Evolutionary conservation across 148 eudicot genomes (phyloP), one percentile per base, ranked within the genome.

Genomic region (Bassia scoparia): DNA sequence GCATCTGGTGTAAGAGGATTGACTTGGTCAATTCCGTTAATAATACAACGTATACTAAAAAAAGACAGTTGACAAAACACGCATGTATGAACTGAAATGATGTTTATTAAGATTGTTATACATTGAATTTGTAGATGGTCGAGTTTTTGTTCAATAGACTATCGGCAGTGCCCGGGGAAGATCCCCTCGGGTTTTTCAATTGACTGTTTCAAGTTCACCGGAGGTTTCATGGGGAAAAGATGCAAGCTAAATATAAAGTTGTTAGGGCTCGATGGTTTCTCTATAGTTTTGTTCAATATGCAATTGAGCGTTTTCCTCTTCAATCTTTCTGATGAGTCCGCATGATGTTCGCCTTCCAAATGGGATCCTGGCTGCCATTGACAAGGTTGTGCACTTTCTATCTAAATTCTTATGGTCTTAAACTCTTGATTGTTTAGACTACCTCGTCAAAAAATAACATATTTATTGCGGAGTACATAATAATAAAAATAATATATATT

Each of bases 151-250:
- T n/a, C 79, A 92, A 92, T 72, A 83, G 77, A 71, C 87, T 81
- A 48, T 72, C 86, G 23, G 84, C 86, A 5, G 77, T 84, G 18
- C 73, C 87, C 0, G 96, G 96, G 98, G 68, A 92, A 90, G 73
- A 82, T 92, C 1, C 98, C 98, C 1, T 84, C 93, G 0, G 98
- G 98, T 2, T 24, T 77, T 92, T 90, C 78, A 90, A 90, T 62
- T 74, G 89, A 5, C 61, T 83, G 88, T n/a, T 92, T 92, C 66
- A 86, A 84, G 12, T 88, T 84, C 15, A 76, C 83, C 13, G 87
- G 93, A 54, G 91, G 90, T n/a, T 18, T 90, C 96, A 23, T 92
- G 98, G 96, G 96, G 86, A 3, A 73, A 9, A 5, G 96, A 92
- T 68, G 93, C 89, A n/a, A 10, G 77, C 80, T 0, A n/a, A 86